Percentiles rank a stretch among this genome's conserved stretches.
These are phyloP conservation scores for Ophiocordyceps camponoti-floridani DNA, from an alignment of 2,329 filamentous ascomycete species.

Conservation along the genomic window DNA sequence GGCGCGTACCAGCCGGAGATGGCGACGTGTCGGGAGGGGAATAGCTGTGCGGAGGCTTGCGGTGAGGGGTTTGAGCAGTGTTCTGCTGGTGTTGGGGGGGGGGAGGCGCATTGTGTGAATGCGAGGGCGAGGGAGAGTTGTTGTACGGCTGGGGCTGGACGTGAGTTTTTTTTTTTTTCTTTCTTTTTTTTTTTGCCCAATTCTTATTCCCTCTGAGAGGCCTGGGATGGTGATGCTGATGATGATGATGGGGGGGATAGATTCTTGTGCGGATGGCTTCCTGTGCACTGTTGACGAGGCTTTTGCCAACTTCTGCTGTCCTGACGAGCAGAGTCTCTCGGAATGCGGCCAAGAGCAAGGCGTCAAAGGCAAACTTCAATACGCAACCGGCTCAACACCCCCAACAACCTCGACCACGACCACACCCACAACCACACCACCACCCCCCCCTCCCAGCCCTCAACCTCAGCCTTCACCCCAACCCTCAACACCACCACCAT, in stretches of 20 bases:
- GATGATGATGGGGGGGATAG: constrained; percentile 13
- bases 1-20: constrained; percentile 25
- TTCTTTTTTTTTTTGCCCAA: neutral
- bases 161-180: no score
- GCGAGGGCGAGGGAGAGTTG: constrained; percentile 30
- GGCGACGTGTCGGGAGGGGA: constrained; percentile 22
- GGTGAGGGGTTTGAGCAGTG: constrained; percentile 31
- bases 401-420: no score
- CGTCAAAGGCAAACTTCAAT: constrained; percentile 27
- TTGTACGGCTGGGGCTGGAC: constrained; percentile 38
- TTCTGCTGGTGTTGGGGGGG: constrained; percentile 18
- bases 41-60: constrained; percentile 36
- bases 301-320: constrained; percentile 41
- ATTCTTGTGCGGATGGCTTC: constrained; percentile 42
- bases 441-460: constrained; percentile 4
- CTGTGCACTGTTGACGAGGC: constrained; percentile 40
- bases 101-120: constrained; percentile 40
- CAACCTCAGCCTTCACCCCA: neutral
- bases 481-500: constrained; percentile 1
- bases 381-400: constrained; percentile 15
- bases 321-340: constrained; percentile 31
- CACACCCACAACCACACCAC: constrained; percentile 1
- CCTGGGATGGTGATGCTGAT: no score
- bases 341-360: constrained; percentile 35
- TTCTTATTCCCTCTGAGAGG: neutral